phyloP scores from a whole-genome alignment of 768 basidiomycete genomes.

The Clitopilus passeckerianus region DNA sequence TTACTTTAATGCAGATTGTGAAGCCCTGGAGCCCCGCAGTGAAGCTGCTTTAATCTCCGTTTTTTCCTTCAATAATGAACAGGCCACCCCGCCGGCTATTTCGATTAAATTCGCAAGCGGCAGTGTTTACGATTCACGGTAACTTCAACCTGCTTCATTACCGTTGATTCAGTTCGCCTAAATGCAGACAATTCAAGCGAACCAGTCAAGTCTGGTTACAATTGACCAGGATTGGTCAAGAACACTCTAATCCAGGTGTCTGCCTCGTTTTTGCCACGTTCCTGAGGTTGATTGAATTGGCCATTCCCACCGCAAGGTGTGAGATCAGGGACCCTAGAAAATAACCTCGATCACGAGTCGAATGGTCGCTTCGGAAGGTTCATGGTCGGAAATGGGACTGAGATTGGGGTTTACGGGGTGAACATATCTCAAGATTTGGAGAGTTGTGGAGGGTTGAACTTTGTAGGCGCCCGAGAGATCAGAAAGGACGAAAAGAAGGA shows the following conservation, averaged over 20 bases:
- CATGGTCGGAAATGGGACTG: not conserved
- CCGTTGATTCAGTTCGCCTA: not conserved
- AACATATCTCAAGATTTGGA: not conserved
- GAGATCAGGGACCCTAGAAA: not conserved
- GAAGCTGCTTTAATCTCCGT: not conserved
- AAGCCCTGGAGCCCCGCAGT: not conserved
- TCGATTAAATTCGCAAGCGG: not conserved
- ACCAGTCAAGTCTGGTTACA: not conserved
- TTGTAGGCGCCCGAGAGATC: not conserved
- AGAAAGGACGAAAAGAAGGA: not conserved
- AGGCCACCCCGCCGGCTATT: not conserved
- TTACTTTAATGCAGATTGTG: not conserved
- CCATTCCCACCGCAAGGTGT: not conserved
- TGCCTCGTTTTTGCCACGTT: slow-evolving; percentile 1
- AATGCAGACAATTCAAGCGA: not conserved
- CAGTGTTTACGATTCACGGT: not conserved
- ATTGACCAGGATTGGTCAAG: not conserved
- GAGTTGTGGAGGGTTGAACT: not conserved
- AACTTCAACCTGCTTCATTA: not conserved
- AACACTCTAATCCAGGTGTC: not conserved
- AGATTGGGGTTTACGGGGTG: not conserved
- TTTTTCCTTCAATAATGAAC: not conserved
- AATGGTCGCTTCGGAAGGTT: not conserved
- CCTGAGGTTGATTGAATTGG: not conserved
- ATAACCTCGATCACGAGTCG: not conserved